Base-by-base conservation (phyloP, 225 moss, liverwort and hornwort genomes). In the Pseudoscleropodium purum region DNA sequence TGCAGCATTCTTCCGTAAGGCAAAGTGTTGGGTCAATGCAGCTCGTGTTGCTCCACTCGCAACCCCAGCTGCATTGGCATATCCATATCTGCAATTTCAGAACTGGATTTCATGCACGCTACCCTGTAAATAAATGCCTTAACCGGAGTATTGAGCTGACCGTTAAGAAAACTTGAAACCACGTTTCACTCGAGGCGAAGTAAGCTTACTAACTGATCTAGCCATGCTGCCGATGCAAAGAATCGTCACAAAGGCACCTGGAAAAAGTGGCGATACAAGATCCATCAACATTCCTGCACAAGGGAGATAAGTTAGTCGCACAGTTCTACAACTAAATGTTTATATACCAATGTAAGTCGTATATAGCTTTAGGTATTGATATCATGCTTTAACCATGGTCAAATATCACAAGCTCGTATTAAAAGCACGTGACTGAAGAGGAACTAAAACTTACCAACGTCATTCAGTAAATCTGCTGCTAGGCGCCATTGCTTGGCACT, bases 401-500 rank as follows among this genome's bases (percentile, higher is more conserved):
- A 78, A 84, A 81, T 54, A 39, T 66, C 59, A 84, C 54, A 89
- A 67, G 75, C 27, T 78, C 56, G 65, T 62, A 84, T 52, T 79
- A 64, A 90, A 62, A 41, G 70, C 59, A 79, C 70, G 76, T 36
- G 57, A 87, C 41, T 80, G n/a, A 54, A 70, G 82, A 61, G 56
- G 45, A 89, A 87, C 79, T 81, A 78, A 31, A 68, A 79, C 89
- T 83, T 91, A 99, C 99, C 99, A 90, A 99, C 91, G 64, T 99
- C 99, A 92, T 99, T 99, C 88, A 99, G 66, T 51, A 99, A 88
- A 93, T 99, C 99, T 77, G 99, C 99, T 85, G 97, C 95, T 51
- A 99, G 95, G 80, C 99, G 99, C 99, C 99, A 99, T 91, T 97
- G 96, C 93, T 97, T 97, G 83, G 99, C 99, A 95, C 95, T 96